Evolutionary conservation across 2,329 filamentous ascomycete species (phyloP).

Genomic region (Paracorniculantispora psalliotae): DNA sequence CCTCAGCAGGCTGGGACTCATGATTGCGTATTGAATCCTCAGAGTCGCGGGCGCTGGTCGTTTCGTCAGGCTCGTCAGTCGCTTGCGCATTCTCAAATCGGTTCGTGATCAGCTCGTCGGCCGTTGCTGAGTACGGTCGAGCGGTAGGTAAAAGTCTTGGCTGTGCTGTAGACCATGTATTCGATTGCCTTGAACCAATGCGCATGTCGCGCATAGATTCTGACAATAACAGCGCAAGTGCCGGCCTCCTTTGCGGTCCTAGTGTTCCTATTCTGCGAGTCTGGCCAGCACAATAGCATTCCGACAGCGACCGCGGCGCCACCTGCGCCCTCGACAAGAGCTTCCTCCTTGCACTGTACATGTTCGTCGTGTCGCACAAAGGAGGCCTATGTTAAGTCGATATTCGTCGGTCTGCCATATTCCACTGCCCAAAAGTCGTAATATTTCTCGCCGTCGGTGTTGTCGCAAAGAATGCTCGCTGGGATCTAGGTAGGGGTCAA

Average conservation of each 20-base stretch:
- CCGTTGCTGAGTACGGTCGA: background rate
- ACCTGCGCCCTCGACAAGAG: background rate
- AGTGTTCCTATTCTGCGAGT: background rate
- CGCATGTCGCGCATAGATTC: background rate
- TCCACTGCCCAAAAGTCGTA: background rate
- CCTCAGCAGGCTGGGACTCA: background rate
- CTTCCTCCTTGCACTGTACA: conserved; percentile 1
- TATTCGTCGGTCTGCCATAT: background rate
- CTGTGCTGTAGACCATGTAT: too few species aligned
- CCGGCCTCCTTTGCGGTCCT: background rate
- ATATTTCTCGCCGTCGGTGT: background rate
- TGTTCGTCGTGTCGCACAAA: background rate
- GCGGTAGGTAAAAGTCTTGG: too few species aligned
- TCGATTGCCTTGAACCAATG: background rate
- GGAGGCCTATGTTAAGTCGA: background rate
- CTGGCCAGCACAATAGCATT: background rate
- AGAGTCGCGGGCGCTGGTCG: too few species aligned
- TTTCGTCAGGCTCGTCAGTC: background rate
- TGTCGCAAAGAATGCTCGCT: background rate
- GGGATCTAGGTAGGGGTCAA: background rate
- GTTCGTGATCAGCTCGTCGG: background rate
- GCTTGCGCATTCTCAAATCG: background rate
- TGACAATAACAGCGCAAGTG: background rate
- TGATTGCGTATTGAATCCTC: background rate
- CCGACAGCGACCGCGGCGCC: background rate